Conservation (phyloP, 495 filamentous ascomycete genomes). For the Hyaloscypha hepaticicola region DNA sequence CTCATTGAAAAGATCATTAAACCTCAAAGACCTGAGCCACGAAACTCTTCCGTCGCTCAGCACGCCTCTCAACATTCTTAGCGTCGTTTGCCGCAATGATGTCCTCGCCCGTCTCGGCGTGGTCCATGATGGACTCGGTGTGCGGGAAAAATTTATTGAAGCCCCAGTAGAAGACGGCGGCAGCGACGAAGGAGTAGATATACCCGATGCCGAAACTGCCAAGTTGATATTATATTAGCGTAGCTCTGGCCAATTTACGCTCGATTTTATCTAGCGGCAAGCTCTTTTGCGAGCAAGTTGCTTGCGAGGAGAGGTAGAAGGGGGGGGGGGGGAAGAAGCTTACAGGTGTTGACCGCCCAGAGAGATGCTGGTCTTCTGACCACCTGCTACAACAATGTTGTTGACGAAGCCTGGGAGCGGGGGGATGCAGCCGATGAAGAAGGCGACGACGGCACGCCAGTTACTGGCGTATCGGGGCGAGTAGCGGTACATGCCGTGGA, state of each 20-base stretch:
- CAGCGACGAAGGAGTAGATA: conserved; percentile 24
- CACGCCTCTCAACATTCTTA: conserved; percentile 20
- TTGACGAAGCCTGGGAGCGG: conserved; percentile 25
- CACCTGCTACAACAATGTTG: conserved; percentile 24
- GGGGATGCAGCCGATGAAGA: conserved; percentile 24
- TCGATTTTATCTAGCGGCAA: conserved; percentile 12
- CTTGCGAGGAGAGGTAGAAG: conserved; percentile 10
- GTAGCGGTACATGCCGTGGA: conserved; percentile 27
- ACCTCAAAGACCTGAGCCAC: conserved; percentile 18
- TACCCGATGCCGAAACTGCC: conserved; percentile 23
- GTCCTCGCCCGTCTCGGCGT: conserved; percentile 25
- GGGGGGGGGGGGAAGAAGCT: conserved; percentile 10
- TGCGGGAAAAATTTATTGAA: conserved; percentile 23
- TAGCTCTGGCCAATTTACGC: conserved; percentile 7
- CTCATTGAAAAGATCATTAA: conserved; percentile 6
- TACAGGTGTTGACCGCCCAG: conserved; percentile 23
- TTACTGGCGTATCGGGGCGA: conserved; percentile 18
- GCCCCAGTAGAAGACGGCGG: conserved; percentile 22
- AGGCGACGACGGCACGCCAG: conserved; percentile 24
- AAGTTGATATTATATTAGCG: conserved; percentile 7
- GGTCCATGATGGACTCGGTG: conserved; percentile 24
- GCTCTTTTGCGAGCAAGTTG: conserved; percentile 14
- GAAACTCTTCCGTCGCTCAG: conserved; percentile 15
- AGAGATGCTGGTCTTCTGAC: conserved; percentile 16
- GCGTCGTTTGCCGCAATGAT: conserved; percentile 23